Base-by-base conservation (phyloP, 1,284 basidiomycete species). In the Sutorius eximius region DNA sequence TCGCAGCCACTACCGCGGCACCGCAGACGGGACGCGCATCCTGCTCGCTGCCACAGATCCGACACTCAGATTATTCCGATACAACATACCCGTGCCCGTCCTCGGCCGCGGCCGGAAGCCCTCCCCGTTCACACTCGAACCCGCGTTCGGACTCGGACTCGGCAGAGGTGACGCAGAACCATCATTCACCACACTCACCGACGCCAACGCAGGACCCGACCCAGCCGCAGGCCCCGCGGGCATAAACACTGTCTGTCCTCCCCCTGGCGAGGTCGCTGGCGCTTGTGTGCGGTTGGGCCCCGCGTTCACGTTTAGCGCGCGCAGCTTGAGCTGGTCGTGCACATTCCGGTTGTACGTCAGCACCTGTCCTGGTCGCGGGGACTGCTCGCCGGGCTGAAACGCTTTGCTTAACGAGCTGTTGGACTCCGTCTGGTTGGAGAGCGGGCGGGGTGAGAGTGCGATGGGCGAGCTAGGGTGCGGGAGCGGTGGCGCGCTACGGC, bases 21-120 rank as follows among this genome's bases (percentile, higher is more conserved):
- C 51, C n/a, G 55, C 52, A 3, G 67, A 67, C 5, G 64, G 63
- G 22, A 47, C 44, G 29, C 67, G 61, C 18, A 62, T 64, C 49
- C 61, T 68, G 12, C 59, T 62, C 13, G 63, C 18, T 32, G 55
- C 29, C 11, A 46, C 40, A 27, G 64, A 40, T 15, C 41, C 49
- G 29, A 59, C 53, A 22, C 47, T 66, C 43, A 69, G 30, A 36
- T 63, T 71, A 40, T 71, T 78, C 49, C 80, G 75, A 61, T 87
- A 87, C 42, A 75, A 73, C 86, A 88, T 87, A 34, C 86, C 86
- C 10, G 85, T 86, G 7, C 86, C 86, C 15, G 82, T 87, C 36
- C 86, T 70, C 15, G 85, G 82, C 57, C 71, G 78, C 27, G 78
- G 82, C 56, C 74, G 79, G 22, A 77, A 75, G 10, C 58, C 36